Evolutionary conservation across 305 asterid species (phyloP).

Genomic region (Fraxinus latifolia): DNA sequence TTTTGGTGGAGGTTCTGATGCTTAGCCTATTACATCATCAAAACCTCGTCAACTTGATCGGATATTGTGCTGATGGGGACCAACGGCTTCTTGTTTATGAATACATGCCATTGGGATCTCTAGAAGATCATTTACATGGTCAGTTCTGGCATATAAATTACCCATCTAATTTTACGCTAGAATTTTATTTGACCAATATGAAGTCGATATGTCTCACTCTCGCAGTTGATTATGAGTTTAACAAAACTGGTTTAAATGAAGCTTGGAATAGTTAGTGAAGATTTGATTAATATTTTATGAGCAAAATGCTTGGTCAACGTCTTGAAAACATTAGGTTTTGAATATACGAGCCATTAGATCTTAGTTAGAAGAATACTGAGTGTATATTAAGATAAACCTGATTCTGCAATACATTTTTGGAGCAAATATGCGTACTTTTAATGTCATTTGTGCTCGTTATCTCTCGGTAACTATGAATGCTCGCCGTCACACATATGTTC

Average conservation of each 20-base stretch:
- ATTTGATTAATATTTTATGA: neutral
- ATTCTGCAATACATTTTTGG: neutral
- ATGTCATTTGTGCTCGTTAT: neutral
- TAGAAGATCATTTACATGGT: slow-evolving; percentile 94
- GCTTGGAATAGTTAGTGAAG: neutral
- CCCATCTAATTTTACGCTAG: slow-evolving; percentile 8
- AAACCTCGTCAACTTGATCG: slow-evolving; percentile 82
- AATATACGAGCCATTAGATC: neutral
- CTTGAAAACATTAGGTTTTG: neutral
- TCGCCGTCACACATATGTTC: neutral
- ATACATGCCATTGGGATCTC: slow-evolving; percentile 90
- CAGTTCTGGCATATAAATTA: slow-evolving; percentile 28
- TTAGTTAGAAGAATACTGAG: neutral
- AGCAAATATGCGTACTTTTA: neutral
- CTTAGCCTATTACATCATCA: slow-evolving; percentile 86
- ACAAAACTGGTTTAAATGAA: neutral
- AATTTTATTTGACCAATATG: neutral
- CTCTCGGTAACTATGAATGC: neutral
- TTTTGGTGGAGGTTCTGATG: slow-evolving; percentile 91
- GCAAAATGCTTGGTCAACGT: neutral
- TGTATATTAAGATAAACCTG: neutral
- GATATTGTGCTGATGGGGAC: slow-evolving; percentile 92
- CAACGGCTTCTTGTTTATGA: slow-evolving; percentile 92
- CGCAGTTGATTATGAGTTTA: neutral
- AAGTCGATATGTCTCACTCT: neutral